A percentile compares a stretch with the other conserved stretches of the same genome.
These are phyloP conservation scores for Wickerhamomyces sydowiorum DNA, from an alignment of 805 yeast genomes.

Conservation along the genomic window DNA sequence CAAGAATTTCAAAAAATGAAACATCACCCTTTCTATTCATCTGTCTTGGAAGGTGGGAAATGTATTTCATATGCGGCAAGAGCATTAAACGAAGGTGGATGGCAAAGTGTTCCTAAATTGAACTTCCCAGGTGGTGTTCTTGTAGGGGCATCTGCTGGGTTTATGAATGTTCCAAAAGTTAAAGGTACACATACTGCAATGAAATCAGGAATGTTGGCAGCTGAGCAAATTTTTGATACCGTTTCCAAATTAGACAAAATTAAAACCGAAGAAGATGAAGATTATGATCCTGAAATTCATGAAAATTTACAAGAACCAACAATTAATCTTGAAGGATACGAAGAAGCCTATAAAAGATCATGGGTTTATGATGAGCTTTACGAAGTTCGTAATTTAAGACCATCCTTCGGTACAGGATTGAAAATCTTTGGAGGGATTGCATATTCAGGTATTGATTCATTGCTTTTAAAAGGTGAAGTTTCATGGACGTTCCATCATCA, in stretches of 20 bases:
- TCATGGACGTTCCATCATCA: slow-evolving; percentile 84
- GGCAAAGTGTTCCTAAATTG: slow-evolving; percentile 85
- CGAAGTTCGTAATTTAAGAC: slow-evolving; percentile 86
- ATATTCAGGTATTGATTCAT: slow-evolving; percentile 79
- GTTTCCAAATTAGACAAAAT: slow-evolving; percentile 39
- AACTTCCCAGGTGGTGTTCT: slow-evolving; percentile 94
- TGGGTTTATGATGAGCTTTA: slow-evolving; percentile 85
- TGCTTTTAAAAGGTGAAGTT: slow-evolving; percentile 69
- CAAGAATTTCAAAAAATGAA: slow-evolving; percentile 95
- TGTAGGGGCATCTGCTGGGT: slow-evolving; percentile 95
- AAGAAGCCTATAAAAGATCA: slow-evolving; percentile 59
- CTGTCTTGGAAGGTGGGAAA: slow-evolving; percentile 78
- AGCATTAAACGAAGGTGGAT: slow-evolving; percentile 96
- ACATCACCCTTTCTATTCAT: slow-evolving; percentile 77
- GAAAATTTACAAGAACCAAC: slow-evolving; percentile 34
- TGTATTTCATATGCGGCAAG: slow-evolving; percentile 94
- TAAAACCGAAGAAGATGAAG: slow-evolving; percentile 36
- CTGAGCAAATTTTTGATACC: slow-evolving; percentile 65
- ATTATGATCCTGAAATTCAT: slow-evolving; percentile 33
- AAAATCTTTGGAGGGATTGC: slow-evolving; percentile 78
- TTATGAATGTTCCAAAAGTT: slow-evolving; percentile 94
- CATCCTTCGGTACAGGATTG: slow-evolving; percentile 75
- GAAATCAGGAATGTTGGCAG: slow-evolving; percentile 93
- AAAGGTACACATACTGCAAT: slow-evolving; percentile 98
- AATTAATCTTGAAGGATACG: slow-evolving; percentile 53